phyloP scores from a whole-genome alignment of 768 basidiomycete species.

The Calocybe cyanea region DNA sequence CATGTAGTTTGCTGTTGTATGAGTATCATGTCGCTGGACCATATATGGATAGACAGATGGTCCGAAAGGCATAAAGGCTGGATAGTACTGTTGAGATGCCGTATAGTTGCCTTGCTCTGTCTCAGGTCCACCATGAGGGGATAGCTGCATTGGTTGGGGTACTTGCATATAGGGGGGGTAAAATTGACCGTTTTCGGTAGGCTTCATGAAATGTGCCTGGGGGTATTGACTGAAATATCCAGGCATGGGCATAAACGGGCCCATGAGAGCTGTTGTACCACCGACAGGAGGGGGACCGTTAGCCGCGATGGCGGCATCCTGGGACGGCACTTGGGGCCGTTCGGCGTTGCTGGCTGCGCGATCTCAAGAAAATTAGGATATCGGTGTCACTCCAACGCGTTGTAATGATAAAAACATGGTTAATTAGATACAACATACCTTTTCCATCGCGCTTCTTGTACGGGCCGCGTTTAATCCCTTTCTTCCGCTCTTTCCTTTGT shows the following conservation, averaged over 20 bases:
- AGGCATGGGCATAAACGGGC: conserved; percentile 52
- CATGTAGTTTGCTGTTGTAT: conserved; percentile 21
- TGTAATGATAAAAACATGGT: conserved; percentile 14
- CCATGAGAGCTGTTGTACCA: conserved; percentile 42
- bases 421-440: conserved; percentile 46
- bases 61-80: conserved; percentile 18
- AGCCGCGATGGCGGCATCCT: conserved; percentile 38
- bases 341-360: conserved; percentile 57
- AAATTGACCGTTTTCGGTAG: conserved; percentile 45
- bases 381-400: conserved; percentile 21
- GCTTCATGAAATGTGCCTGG: conserved; percentile 43
- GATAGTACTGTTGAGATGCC: conserved; percentile 20
- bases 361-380: conserved; percentile 49
- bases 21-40: conserved; percentile 27
- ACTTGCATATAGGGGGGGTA: conserved; percentile 33
- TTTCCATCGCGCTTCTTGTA: conserved; percentile 96
- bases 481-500: conserved; percentile 88
- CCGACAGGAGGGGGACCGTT: conserved; percentile 36
- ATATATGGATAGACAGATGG: conserved; percentile 20
- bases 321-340: conserved; percentile 32
- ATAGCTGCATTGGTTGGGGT: conserved; percentile 15
- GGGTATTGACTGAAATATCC: conserved; percentile 57
- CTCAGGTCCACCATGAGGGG: conserved; percentile 16
- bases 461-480: conserved; percentile 81
- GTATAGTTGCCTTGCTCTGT: conserved; percentile 16